Base-by-base conservation (phyloP, 441 rosid genomes). In the Kokia cookei region DNA sequence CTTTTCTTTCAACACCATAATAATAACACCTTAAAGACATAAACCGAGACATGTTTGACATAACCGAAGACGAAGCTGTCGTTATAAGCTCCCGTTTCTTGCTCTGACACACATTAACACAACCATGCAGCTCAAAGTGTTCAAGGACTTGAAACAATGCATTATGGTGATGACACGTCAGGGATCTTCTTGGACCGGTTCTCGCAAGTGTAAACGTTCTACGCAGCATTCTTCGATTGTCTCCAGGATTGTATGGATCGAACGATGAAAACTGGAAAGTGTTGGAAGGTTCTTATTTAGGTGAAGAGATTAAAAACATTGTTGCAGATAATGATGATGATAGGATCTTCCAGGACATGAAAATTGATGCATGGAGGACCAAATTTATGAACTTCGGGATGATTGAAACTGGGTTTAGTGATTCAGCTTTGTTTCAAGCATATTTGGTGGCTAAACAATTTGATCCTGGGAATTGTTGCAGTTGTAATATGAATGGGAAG, bases 311-410 rank as follows among this genome's bases (percentile, higher is more conserved):
- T 14, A 45, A 54, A 54, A 79, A 77, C 9, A 67, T 76, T 47
- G 35, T 86, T 64, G 84, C 77, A 0, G 65, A 76, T 4, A 66
- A 79, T 10, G 81, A 73, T 35, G 83, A 79, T 17, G 83, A 82
- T 19, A 78, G 80, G 76, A 70, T 5, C 9, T 55, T 57, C 65
- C 32, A 64, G 78, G 78, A 70, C 32, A 57, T 79, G 83, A 80
- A 75, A 66, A 76, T 85, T 1, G 86, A 79, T 24, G 84, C 65
- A n/a, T 83, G 86, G 83, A 82, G 83, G n/a, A 50, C 82, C 27
- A 19, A 19, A 19, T 19, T 19, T 19, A 43, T 55, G 0, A 77
- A 74, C 1, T 70, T 75, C 35, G 76, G 78, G 12, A 74, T 76
- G 78, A 71, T 72, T 1, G 84, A 82, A 68, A 45, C 22, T 1